A percentile compares a stretch with the other conserved stretches of the same genome.
These are phyloP conservation scores for Aristolochia contorta DNA, from an alignment of 164 flowering plant genomes.

Conservation along the genomic window DNA sequence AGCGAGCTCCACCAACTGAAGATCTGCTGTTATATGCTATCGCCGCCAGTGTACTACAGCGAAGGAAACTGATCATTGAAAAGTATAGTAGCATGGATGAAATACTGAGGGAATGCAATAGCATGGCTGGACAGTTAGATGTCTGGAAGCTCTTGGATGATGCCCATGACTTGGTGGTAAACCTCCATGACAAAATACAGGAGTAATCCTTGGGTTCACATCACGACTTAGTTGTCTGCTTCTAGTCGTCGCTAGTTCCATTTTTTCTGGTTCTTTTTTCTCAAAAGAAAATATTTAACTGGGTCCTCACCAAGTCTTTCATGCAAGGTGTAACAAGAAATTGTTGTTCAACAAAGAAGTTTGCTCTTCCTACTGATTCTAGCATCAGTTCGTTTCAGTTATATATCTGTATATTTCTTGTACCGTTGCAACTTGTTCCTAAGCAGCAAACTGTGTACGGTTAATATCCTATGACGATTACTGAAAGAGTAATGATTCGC, in stretches of 20 bases:
- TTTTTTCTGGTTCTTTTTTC: background rate
- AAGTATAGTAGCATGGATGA: conserved; percentile 91
- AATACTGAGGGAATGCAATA: conserved; percentile 80
- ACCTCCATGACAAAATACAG: conserved; percentile 70
- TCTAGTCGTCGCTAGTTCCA: background rate
- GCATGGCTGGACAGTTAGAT: conserved; percentile 89
- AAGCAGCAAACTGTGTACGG: no score
- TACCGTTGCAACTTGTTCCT: no score
- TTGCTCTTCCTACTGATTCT: background rate
- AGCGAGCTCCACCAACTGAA: conserved; percentile 82
- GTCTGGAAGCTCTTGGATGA: conserved; percentile 94
- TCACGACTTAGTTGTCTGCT: no score
- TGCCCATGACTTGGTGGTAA: conserved; percentile 80
- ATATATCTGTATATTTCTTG: no score
- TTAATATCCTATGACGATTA: no score
- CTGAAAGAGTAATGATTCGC: no score
- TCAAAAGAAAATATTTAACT: background rate
- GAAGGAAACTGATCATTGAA: conserved; percentile 79
- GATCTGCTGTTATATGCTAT: conserved; percentile 86
- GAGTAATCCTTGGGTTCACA: background rate
- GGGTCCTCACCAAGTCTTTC: background rate
- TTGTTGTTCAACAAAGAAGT: background rate
- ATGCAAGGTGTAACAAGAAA: conserved; percentile 1
- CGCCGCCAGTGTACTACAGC: conserved; percentile 84
- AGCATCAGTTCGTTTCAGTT: no score